Percentiles rank a stretch among this genome's conserved stretches.
phyloP scores from a whole-genome alignment of 495 filamentous ascomycete species.

The Penicilliopsis zonata region DNA sequence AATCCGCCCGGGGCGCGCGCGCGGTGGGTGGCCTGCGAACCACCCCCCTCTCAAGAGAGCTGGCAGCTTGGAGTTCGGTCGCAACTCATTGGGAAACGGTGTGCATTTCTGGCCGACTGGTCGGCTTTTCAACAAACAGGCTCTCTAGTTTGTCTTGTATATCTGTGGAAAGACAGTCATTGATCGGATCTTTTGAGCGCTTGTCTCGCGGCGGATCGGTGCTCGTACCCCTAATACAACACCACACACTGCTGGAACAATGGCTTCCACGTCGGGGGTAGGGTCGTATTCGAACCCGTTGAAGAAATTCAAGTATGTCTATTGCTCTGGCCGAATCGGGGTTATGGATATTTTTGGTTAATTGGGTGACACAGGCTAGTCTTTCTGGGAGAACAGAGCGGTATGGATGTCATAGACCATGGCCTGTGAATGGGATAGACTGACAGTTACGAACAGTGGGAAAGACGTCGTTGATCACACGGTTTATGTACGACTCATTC shows the following conservation, averaged over 20 bases:
- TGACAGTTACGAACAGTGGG: slow-evolving; percentile 52
- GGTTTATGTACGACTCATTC: slow-evolving; percentile 99
- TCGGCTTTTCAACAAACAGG: too few relatives aligned
- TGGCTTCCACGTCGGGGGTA: slow-evolving; percentile 48
- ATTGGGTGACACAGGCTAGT: slow-evolving; percentile 54
- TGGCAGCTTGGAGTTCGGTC: too few relatives aligned
- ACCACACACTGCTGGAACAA: slow-evolving; percentile 16
- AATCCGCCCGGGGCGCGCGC: slow-evolving; percentile 7
- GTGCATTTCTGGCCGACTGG: too few relatives aligned
- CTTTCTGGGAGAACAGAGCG: slow-evolving; percentile 95
- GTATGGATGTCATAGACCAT: slow-evolving; percentile 38
- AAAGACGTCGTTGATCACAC: slow-evolving; percentile 95
- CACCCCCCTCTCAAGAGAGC: too few relatives aligned
- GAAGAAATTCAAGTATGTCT: slow-evolving; percentile 96
- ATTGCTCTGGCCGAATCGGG: too few relatives aligned
- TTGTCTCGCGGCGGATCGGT: slow-evolving; percentile 1
- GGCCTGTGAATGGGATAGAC: slow-evolving; percentile 1
- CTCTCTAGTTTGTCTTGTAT: too few relatives aligned
- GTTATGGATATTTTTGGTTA: slow-evolving; percentile 1
- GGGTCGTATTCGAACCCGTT: slow-evolving; percentile 96
- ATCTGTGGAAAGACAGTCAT: too few relatives aligned
- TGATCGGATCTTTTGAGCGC: too few relatives aligned
- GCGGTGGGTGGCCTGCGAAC: too few relatives aligned
- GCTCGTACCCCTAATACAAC: slow-evolving; percentile 4
- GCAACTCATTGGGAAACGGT: too few relatives aligned